A percentile compares a stretch with the other conserved stretches of the same genome.
Evolutionary conservation across 768 basidiomycete genomes (phyloP).

Genomic region (Phanerochaete sordida): DNA sequence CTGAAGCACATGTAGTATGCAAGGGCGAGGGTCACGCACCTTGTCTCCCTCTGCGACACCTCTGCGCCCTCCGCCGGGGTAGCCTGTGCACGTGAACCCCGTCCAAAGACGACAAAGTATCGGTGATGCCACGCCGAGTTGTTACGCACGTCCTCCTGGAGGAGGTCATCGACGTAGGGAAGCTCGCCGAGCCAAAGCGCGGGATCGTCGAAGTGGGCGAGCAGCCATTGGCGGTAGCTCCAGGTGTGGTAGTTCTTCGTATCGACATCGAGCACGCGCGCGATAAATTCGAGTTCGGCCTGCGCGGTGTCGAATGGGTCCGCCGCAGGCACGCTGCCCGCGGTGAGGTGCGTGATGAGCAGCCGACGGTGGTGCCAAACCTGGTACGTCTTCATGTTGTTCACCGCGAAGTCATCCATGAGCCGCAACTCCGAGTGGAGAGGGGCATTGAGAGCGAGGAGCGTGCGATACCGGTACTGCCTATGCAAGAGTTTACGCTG

Average conservation of each 20-base stretch:
- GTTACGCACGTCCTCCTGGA: slow-evolving; percentile 80
- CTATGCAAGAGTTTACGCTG: slow-evolving; percentile 35
- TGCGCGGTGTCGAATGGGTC: slow-evolving; percentile 17
- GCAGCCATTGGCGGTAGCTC: slow-evolving; percentile 95
- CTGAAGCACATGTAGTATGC: background rate
- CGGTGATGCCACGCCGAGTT: slow-evolving; percentile 98
- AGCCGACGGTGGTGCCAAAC: slow-evolving; percentile 94
- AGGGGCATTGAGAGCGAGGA: slow-evolving; percentile 61
- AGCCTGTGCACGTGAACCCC: slow-evolving; percentile 50
- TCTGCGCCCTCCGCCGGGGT: slow-evolving; percentile 51
- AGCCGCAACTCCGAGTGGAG: slow-evolving; percentile 76
- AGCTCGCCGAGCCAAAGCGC: slow-evolving; percentile 71
- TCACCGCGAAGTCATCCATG: slow-evolving; percentile 84
- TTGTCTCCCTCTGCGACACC: slow-evolving; percentile 65
- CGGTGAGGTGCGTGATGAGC: slow-evolving; percentile 55
- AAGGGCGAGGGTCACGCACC: slow-evolving; percentile 45
- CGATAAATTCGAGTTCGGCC: slow-evolving; percentile 80
- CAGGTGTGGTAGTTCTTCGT: slow-evolving; percentile 99
- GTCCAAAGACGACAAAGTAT: slow-evolving; percentile 81
- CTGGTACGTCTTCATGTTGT: slow-evolving; percentile 92
- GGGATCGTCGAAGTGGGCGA: slow-evolving; percentile 76
- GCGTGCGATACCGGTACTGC: slow-evolving; percentile 93
- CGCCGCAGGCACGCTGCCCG: background rate
- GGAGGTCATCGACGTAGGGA: slow-evolving; percentile 67
- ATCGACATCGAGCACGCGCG: slow-evolving; percentile 67